phyloP scores from a whole-genome alignment of 1,284 basidiomycete genomes.

The Melampsora americana region DNA sequence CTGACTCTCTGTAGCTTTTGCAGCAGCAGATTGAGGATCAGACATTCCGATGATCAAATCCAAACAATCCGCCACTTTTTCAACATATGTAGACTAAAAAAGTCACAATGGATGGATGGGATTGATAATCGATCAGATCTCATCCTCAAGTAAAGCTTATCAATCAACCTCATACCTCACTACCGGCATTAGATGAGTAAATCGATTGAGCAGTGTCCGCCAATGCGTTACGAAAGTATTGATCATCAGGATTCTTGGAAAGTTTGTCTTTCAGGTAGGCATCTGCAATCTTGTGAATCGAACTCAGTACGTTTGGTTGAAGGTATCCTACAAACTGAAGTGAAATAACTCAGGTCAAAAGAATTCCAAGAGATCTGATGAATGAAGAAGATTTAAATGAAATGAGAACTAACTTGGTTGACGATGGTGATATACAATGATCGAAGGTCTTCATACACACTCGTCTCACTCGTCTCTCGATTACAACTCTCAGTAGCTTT shows the following conservation, averaged over 20 bases:
- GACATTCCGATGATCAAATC: slow-evolving; percentile 29
- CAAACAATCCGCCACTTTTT: slow-evolving; percentile 32
- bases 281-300: slow-evolving; percentile 26
- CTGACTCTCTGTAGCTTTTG: slow-evolving; percentile 18
- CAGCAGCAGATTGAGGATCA: slow-evolving; percentile 21
- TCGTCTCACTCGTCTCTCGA: neutral
- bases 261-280: slow-evolving; percentile 1
- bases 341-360: neutral
- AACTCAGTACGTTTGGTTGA: slow-evolving; percentile 23
- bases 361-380: no score
- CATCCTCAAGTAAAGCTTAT: no score
- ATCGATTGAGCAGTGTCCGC: slow-evolving; percentile 17
- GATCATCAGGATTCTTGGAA: slow-evolving; percentile 13
- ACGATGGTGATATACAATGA: slow-evolving; percentile 22
- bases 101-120: no score
- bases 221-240: slow-evolving; percentile 20
- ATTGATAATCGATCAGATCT: no score
- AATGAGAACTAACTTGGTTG: slow-evolving; percentile 9
- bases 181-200: slow-evolving; percentile 34
- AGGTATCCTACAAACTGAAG: slow-evolving; percentile 35
- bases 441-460: slow-evolving; percentile 19
- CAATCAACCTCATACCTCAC: slow-evolving; percentile 3
- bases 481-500: slow-evolving; percentile 5
- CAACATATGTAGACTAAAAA: slow-evolving; percentile 21
- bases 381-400: neutral